phyloP scores from a whole-genome alignment of 345 rosid species.

The Populus alba region DNA sequence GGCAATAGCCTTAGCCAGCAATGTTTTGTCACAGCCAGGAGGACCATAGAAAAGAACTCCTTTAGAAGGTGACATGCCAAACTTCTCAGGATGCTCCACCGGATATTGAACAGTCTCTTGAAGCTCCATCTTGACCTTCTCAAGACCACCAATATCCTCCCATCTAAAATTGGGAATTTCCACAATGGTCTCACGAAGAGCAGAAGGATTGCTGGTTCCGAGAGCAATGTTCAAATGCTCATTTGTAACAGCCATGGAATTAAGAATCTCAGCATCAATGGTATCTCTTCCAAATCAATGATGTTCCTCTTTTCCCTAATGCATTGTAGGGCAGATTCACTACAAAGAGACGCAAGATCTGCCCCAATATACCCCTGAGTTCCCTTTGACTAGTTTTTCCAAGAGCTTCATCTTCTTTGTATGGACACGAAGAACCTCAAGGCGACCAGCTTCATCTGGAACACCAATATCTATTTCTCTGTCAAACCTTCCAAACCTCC shows the following conservation, averaged over 20 bases:
- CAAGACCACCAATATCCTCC: background rate
- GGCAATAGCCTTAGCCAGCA: background rate
- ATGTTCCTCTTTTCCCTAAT: background rate
- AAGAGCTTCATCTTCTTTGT: background rate
- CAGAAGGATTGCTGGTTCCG: background rate
- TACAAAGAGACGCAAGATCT: background rate
- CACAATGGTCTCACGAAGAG: background rate
- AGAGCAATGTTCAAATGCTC: background rate
- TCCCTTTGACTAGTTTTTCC: background rate
- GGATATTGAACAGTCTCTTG: background rate
- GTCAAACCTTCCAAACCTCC: too few species aligned
- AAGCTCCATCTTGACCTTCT: conserved; percentile 4
- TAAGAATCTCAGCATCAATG: background rate
- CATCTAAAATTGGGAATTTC: conserved; percentile 4
- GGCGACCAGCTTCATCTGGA: background rate
- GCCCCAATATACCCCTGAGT: background rate
- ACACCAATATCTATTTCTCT: background rate
- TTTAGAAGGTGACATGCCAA: background rate
- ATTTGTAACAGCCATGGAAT: background rate
- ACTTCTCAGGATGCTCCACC: background rate
- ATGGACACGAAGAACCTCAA: background rate
- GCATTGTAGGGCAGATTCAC: background rate
- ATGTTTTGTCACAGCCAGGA: background rate
- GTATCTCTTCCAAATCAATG: background rate
- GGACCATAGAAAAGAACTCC: conserved; percentile 2